Base-by-base conservation (phyloP, 1,284 basidiomycete species). In the Pterulicium gracile region DNA sequence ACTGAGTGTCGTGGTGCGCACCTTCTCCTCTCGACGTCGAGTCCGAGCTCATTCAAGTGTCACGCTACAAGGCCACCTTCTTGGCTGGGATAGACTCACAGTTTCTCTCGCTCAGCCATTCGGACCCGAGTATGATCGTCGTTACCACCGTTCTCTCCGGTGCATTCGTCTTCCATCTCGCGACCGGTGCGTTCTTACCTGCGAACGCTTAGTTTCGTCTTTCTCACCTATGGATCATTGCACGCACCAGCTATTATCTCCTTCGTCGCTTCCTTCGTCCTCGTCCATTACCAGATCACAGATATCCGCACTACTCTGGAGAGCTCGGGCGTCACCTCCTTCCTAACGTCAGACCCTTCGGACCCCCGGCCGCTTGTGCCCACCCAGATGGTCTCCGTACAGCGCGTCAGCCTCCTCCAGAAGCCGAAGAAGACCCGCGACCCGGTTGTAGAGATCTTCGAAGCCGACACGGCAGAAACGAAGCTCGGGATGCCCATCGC, bases 151-250 rank as follows among this genome's bases (percentile, higher is more conserved):
- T 32, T 32, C 27, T 32, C 27, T 41, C 62, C 3, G 61, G 65
- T 36, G 59, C 66, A 5, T 56, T 68, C 20, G 57, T 67, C 20
- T 60, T 67, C 36, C 65, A 68, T 47, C 56, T 57, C 24, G 64
- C 60, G 42, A 58, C 60, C 7, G 58, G 64, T 65, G 47, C 45
- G 59, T 10, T 50, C 5, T 24, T 20, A 24, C 42, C 42, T 39
- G 18, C 23, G 19, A 3, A 15, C 12, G 4, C 4, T 10, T 17
- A 10, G 5, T 40, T 32, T 22, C 44, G 3, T n/a, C 27, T 32
- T 7, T n/a, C 27, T 32, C 10, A 32, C 27, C 27, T 32, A 32
- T 32, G 23, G 21, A 24, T 42, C 10, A 7, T 36, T 18, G 27
- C 5, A 14, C 13, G 14, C 34, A 24, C 19, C 48, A 60, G 62